Evolutionary conservation across 2,329 filamentous ascomycete species (phyloP).

Genomic region (Hypoxylon sp.): DNA sequence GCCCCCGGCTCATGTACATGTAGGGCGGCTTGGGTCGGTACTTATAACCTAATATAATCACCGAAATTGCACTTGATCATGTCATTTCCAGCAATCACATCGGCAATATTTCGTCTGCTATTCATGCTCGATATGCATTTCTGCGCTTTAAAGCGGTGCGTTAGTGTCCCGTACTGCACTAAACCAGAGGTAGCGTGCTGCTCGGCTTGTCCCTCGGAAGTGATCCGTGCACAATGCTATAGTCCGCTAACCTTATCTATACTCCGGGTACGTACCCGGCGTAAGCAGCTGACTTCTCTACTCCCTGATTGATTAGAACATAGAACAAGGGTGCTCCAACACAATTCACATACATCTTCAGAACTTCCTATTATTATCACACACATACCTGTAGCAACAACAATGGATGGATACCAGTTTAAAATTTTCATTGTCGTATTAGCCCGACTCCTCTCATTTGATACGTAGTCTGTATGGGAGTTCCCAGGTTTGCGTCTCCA

Average conservation of each 20-base stretch:
- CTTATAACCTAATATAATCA: conserved; percentile 19
- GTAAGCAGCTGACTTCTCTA: conserved; percentile 5
- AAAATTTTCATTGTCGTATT: background rate
- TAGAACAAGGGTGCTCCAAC: background rate
- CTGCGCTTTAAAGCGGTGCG: conserved; percentile 5
- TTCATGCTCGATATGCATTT: conserved; percentile 13
- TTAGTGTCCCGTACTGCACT: background rate
- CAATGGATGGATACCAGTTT: background rate
- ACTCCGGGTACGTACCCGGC: conserved; percentile 7
- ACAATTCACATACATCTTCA: background rate
- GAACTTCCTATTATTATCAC: background rate
- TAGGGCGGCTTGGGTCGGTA: conserved; percentile 28
- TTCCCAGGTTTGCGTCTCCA: conserved; percentile 15
- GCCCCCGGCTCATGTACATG: conserved; percentile 22
- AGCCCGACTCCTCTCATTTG: conserved; percentile 16
- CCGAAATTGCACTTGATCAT: conserved; percentile 27
- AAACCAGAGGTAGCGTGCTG: conserved; percentile 1
- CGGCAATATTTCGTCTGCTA: background rate
- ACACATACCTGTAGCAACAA: background rate
- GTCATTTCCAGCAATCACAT: conserved; percentile 12
- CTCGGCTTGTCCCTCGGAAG: conserved; percentile 3
- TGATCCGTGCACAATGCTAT: conserved; percentile 19
- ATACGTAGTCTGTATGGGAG: conserved; percentile 21
- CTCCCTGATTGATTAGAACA: background rate
- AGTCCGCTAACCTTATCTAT: conserved; percentile 24